Base-by-base conservation (phyloP, 2,329 filamentous ascomycete species). In the Cordyceps farinosa region DNA sequence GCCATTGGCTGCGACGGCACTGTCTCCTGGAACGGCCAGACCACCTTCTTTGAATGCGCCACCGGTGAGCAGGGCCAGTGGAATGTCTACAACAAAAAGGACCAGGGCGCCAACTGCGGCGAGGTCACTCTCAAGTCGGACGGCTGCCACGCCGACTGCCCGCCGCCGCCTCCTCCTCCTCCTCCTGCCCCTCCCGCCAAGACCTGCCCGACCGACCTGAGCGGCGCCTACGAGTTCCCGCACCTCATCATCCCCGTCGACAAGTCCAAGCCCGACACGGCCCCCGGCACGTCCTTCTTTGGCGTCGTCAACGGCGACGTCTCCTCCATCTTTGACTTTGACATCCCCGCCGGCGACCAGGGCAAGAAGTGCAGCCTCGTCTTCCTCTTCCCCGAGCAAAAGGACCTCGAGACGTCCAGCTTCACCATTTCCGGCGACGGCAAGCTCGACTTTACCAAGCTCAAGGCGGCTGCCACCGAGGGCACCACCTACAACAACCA, bases 301-400 rank as follows among this genome's bases (percentile, higher is more conserved):
- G 87, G 85, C 60, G 79, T 80, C 11, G 77, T 88, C 44, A 83
- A 82, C 13, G 73, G 78, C 22, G 78, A 76, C 62, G 73, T 83
- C 55, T 83, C 82, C 10, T 82, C 83, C 13, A 82, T 90, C 70
- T 90, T 88, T 82, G 89, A 89, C 77, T 90, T 90, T 75, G 86
- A 89, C 70, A 83, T 90, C 50, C 84, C 83, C 1, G 66, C 73
- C 4, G 73, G 75, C 5, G 80, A 85, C 68, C 68, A 77, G 9
- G 84, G 83, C 67, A 84, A 85, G 75, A 84, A 76, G 7, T 91
- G 88, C 77, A 82, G 80, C 62, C 77, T 90, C 9, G 77, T 87
- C 63, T 90, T 90, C 82, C 77, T 89, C 51, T 84, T 90, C 75
- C 88, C 88, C 11, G 73, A 66, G 61, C 66, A 84, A 65, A 69